Conservation (phyloP, 345 rosid genomes). For the Anacardium occidentale region DNA sequence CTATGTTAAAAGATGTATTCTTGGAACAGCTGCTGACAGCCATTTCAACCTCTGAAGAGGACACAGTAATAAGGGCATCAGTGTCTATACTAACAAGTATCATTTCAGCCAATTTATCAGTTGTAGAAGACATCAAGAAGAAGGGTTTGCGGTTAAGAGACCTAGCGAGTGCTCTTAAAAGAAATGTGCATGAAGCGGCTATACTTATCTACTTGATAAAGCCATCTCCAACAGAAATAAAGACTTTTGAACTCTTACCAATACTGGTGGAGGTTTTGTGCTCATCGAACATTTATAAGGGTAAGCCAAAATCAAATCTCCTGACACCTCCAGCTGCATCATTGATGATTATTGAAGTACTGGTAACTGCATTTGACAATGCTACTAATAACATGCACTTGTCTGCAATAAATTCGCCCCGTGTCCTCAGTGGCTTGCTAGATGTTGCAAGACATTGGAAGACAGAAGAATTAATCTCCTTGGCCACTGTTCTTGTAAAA, state of each 20-base stretch:
- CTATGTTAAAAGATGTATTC: constrained; percentile 64
- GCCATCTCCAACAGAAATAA: constrained; percentile 82
- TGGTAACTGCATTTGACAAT: constrained; percentile 77
- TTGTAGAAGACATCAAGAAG: constrained; percentile 62
- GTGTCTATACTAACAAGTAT: constrained; percentile 66
- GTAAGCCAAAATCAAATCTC: constrained; percentile 33
- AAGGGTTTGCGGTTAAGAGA: constrained; percentile 61
- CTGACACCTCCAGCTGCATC: constrained; percentile 85
- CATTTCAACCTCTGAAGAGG: constrained; percentile 73
- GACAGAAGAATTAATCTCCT: constrained; percentile 52
- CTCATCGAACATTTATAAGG: constrained; percentile 38
- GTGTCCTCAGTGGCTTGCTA: constrained; percentile 56
- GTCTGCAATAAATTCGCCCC: constrained; percentile 71
- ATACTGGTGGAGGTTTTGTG: constrained; percentile 69
- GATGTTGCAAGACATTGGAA: constrained; percentile 55
- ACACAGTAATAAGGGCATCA: constrained; percentile 58
- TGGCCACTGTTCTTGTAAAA: constrained; percentile 69
- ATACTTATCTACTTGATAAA: constrained; percentile 67
- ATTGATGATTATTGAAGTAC: constrained; percentile 79
- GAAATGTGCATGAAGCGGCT: constrained; percentile 83
- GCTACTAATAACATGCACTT: constrained; percentile 67
- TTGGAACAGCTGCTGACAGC: constrained; percentile 68
- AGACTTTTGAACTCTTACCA: constrained; percentile 77
- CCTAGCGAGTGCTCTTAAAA: constrained; percentile 67
- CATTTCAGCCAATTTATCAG: constrained; percentile 50